These are phyloP conservation scores for Leishmania martiniquensis DNA, from an alignment of 208 protist genomes.

Conservation along the genomic window DNA sequence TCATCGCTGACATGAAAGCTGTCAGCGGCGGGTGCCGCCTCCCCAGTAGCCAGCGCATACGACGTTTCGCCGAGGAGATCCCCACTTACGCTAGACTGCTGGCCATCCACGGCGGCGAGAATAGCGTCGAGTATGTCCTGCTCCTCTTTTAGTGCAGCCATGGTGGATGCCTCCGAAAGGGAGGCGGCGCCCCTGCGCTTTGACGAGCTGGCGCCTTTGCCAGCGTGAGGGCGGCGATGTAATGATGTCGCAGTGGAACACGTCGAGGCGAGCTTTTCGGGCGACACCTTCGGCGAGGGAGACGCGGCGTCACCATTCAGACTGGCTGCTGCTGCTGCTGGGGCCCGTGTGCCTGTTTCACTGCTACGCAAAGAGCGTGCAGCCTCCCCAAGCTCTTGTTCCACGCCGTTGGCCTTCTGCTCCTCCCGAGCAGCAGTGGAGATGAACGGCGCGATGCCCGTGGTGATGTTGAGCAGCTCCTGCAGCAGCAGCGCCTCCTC, in stretches of 20 bases:
- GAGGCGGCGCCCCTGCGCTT: background rate
- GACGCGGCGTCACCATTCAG: background rate
- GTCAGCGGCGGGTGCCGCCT: background rate
- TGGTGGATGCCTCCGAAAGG: background rate
- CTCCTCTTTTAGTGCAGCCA: constrained; percentile 31
- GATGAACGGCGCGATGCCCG: constrained; percentile 24
- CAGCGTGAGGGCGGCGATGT: background rate
- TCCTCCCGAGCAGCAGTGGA: constrained; percentile 3
- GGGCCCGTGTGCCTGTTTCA: background rate
- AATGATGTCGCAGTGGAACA: background rate
- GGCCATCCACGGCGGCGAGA: constrained; percentile 52
- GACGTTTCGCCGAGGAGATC: constrained; percentile 38
- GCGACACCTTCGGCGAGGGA: background rate
- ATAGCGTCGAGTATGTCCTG: constrained; percentile 66
- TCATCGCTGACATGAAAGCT: constrained; percentile 2
- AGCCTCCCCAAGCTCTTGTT: background rate
- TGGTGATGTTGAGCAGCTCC: constrained; percentile 37
- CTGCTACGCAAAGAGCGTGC: background rate
- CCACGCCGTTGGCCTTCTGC: background rate
- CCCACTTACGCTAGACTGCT: constrained; percentile 73
- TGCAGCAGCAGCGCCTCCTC: constrained; percentile 39
- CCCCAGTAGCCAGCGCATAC: background rate
- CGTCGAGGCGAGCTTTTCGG: background rate
- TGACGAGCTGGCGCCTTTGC: background rate
- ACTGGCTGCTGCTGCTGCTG: background rate